A percentile compares a stretch with the other conserved stretches of the same genome.
phyloP scores from a whole-genome alignment of 1,139 yeast genomes.

The Wickerhamomyces sp. region DNA sequence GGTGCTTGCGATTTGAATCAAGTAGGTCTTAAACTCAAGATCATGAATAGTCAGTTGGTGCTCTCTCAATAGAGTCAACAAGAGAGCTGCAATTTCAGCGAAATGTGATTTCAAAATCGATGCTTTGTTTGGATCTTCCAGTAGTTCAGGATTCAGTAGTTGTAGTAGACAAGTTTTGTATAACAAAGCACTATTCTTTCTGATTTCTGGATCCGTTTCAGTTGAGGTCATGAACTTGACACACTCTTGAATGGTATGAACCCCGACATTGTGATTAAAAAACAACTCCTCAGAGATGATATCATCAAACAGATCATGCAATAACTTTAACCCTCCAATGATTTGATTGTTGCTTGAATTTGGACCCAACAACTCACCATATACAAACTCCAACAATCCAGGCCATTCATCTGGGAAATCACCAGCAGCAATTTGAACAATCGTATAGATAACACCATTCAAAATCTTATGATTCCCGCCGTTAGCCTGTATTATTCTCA shows the following conservation, averaged over 20 bases:
- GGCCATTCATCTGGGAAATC: conserved; percentile 99
- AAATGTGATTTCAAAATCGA: conserved; percentile 17
- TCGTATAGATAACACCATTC: conserved; percentile 64
- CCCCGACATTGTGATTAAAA: conserved; percentile 67
- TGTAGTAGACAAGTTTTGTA: conserved; percentile 50
- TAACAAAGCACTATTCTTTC: conserved; percentile 45
- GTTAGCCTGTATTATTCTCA: conserved; percentile 48
- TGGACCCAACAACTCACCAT: conserved; percentile 34
- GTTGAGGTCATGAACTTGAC: conserved; percentile 34
- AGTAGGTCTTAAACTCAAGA: background rate
- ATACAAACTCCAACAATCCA: conserved; percentile 47
- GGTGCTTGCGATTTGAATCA: conserved; percentile 17
- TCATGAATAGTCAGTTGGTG: background rate
- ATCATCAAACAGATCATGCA: conserved; percentile 81
- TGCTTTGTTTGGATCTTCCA: conserved; percentile 31
- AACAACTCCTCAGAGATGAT: conserved; percentile 82
- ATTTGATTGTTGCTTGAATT: conserved; percentile 29
- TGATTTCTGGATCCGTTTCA: conserved; percentile 33
- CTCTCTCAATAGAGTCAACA: conserved; percentile 19
- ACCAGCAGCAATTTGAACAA: conserved; percentile 80
- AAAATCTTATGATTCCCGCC: conserved; percentile 53
- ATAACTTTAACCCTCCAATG: conserved; percentile 64
- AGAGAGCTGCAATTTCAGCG: conserved; percentile 9
- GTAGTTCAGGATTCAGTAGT: conserved; percentile 50
- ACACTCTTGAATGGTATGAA: conserved; percentile 45